Evolutionary conservation across 164 flowering plant species (phyloP), one percentile per base, ranked within the genome.

Genomic region (Vitis cinerea): DNA sequence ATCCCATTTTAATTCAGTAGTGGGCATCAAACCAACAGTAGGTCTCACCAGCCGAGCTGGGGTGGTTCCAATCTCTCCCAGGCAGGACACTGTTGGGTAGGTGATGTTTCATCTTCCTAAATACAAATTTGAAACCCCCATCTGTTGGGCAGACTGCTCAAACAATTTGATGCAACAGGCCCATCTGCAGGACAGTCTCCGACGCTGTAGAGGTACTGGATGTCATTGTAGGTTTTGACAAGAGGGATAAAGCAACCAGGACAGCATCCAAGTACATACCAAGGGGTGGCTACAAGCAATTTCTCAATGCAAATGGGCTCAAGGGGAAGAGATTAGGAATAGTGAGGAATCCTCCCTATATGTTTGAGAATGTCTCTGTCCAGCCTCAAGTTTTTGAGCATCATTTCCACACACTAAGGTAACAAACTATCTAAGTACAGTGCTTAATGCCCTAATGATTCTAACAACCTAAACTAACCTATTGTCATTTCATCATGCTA

Each of bases 31-130:
- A 70, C 92, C 92, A 0, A 86, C 90, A 0, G 85, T 90, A n/a
- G 92, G 95, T 3, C 87, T 90, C 70, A 86, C 91, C 0, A 90
- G 95, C 65, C 71, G 88, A 48, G 82, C 83, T 2, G 92, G 95
- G 8, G 88, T 87, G 11, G 74, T 90, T 15, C 91, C 92, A 7
- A 23, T 90, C 4, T 54, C 86, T 10, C 86, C 86, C 1, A 66
- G 88, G 31, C 87, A 84, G 66, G 92, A 90, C 67, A 79, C 87
- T 5, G 61, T 90, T 37, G 92, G 95, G 95, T 88, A 77, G 6
- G 71, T 29, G 14, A 16, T 19, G 16, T 31, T 31, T 6, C 44
- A 4, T 31, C 44, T 31, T 31, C 44, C 7, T 31, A 31, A 4
- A 31, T 31, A 4, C 7, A 31, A 13, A 55, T 14, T 31, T 31